phyloP scores from a whole-genome alignment of 169 alveolate genomes.

The Plasmodium vinckei region DNA sequence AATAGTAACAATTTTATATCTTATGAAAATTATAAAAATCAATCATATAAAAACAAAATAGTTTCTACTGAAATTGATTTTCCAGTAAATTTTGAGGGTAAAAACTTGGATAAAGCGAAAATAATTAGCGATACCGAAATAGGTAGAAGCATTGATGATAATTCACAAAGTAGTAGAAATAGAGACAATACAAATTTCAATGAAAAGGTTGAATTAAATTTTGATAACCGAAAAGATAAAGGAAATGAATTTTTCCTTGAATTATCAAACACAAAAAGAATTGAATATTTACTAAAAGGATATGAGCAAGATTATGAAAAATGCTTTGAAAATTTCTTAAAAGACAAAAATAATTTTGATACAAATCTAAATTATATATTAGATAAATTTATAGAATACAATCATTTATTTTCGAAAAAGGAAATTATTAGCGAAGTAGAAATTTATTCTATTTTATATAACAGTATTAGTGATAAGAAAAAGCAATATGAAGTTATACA shows the following conservation, averaged over 20 bases:
- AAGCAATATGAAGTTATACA: slow-evolving; percentile 63
- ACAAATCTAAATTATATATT: slow-evolving; percentile 16
- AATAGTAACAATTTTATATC: too few species aligned
- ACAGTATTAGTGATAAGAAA: slow-evolving; percentile 31
- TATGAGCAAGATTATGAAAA: slow-evolving; percentile 55
- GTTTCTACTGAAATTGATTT: slow-evolving; percentile 31
- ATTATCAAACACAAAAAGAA: slow-evolving; percentile 45
- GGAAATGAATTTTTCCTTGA: slow-evolving; percentile 19
- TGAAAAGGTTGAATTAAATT: neutral
- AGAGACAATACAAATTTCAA: neutral
- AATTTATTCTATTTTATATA: slow-evolving; percentile 51
- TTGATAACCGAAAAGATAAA: too few species aligned
- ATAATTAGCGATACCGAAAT: neutral
- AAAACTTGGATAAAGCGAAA: slow-evolving; percentile 4
- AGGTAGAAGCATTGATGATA: slow-evolving; percentile 6
- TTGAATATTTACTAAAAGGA: slow-evolving; percentile 63
- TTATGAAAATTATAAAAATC: too few species aligned
- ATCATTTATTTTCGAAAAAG: slow-evolving; percentile 35
- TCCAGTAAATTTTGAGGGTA: slow-evolving; percentile 40
- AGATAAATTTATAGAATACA: slow-evolving; percentile 62
- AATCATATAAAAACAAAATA: too few species aligned
- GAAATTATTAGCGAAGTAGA: slow-evolving; percentile 67
- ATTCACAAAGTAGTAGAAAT: neutral
- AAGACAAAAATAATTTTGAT: neutral
- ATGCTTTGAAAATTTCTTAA: slow-evolving; percentile 54